Conservation (phyloP, 1,284 basidiomycete genomes). For the Rhizoctonia solani region DNA sequence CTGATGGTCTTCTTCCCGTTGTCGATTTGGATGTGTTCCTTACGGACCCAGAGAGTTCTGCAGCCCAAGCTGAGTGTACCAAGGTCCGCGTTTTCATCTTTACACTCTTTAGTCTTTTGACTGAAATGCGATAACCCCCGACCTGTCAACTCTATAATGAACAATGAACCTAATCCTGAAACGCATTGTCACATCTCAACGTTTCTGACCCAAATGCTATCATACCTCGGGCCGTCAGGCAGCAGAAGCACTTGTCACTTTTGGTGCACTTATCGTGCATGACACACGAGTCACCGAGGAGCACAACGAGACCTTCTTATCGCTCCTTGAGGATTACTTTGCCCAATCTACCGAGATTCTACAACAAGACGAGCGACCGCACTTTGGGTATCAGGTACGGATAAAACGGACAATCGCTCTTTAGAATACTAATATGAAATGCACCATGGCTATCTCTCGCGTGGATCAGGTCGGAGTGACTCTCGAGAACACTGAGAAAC, state of each 20-base stretch:
- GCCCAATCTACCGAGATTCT: conserved; percentile 65
- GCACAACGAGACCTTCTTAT: conserved; percentile 78
- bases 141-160: background rate
- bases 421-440: background rate
- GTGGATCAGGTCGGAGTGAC: conserved; percentile 82
- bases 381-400: conserved; percentile 59
- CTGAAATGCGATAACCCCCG: background rate
- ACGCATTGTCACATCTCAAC: too few species aligned
- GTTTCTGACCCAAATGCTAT: background rate
- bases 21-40: conserved; percentile 79
- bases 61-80: conserved; percentile 63
- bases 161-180: too few species aligned
- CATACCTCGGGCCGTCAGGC: conserved; percentile 52
- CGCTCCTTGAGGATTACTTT: conserved; percentile 86
- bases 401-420: too few species aligned
- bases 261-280: conserved; percentile 79
- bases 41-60: conserved; percentile 53
- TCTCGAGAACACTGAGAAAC: conserved; percentile 91
- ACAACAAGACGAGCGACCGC: conserved; percentile 73
- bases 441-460: conserved; percentile 67
- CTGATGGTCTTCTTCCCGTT: conserved; percentile 55
- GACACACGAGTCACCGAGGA: conserved; percentile 82
- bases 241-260: conserved; percentile 76
- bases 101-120: background rate
- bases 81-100: conserved; percentile 53